Conservation (phyloP, 1,284 basidiomycete genomes). For the Pseudozyma tsukubaensis region DNA sequence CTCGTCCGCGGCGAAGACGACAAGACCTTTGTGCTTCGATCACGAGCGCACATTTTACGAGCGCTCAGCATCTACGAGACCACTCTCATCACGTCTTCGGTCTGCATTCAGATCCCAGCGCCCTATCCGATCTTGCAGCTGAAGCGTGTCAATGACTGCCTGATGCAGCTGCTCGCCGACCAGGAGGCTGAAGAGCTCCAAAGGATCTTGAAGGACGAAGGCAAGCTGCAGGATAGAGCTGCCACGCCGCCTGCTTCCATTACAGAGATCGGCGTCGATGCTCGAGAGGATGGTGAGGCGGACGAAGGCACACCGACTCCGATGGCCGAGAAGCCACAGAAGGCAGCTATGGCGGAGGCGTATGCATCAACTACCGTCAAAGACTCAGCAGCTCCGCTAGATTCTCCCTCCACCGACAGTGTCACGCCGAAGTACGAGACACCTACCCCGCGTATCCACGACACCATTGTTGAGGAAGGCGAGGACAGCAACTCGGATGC, state of each 20-base stretch:
- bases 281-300: neutral
- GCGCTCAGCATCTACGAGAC: conserved; percentile 56
- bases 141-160: conserved; percentile 51
- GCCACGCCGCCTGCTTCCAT: conserved; percentile 27
- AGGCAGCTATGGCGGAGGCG: neutral
- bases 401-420: conserved; percentile 18
- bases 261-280: conserved; percentile 17
- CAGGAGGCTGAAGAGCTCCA: conserved; percentile 50
- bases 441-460: conserved; percentile 22
- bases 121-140: conserved; percentile 54
- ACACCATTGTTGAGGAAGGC: conserved; percentile 43
- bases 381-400: conserved; percentile 6
- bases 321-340: neutral
- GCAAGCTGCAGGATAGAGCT: conserved; percentile 33
- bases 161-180: conserved; percentile 45
- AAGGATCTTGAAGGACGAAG: conserved; percentile 49
- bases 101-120: conserved; percentile 54
- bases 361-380: neutral
- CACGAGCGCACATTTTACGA: conserved; percentile 39
- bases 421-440: conserved; percentile 34
- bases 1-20: conserved; percentile 27
- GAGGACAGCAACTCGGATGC: conserved; percentile 47
- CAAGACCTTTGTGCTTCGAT: conserved; percentile 33
- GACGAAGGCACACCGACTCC: conserved; percentile 12
- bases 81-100: conserved; percentile 56